A percentile compares a stretch with the other conserved stretches of the same genome.
Evolutionary conservation across 2,329 filamentous ascomycete genomes (phyloP).

Genomic region (Botrytis fabae): DNA sequence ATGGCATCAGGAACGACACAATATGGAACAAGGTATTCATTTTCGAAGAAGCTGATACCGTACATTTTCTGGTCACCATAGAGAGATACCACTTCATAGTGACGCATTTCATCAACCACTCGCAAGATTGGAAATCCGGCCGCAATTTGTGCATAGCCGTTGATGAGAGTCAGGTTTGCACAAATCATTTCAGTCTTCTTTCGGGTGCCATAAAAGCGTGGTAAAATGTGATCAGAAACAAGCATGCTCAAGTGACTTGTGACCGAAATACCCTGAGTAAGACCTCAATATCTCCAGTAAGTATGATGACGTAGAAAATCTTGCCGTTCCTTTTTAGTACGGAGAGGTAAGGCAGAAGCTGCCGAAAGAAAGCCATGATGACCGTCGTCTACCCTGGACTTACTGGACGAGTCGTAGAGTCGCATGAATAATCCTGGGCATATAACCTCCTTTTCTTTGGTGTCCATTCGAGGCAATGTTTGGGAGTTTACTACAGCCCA

Average conservation of each 20-base stretch:
- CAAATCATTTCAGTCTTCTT: constrained; percentile 1
- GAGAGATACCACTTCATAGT: not conserved
- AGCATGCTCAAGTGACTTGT: not conserved
- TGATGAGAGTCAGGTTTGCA: constrained; percentile 1
- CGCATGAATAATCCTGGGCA: not conserved
- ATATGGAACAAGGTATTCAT: not conserved
- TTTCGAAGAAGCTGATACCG: not conserved
- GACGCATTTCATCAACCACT: not conserved
- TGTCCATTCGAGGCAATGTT: not conserved
- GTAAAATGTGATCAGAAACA: not conserved
- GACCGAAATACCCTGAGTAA: not conserved
- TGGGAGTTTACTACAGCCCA: not conserved
- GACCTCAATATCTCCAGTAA: not conserved
- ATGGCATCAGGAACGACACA: not conserved
- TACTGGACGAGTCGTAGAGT: not conserved
- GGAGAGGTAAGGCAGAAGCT: not conserved
- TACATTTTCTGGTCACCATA: not conserved
- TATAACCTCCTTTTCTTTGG: not conserved
- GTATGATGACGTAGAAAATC: not conserved
- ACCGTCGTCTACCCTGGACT: not conserved
- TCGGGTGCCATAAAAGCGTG: not conserved
- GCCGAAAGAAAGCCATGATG: not conserved
- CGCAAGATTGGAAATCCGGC: not conserved
- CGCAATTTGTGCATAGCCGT: not conserved
- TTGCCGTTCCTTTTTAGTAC: not conserved